These are phyloP conservation scores for Trichocladium uniseriatum DNA, from an alignment of 495 filamentous ascomycete species.

Conservation along the genomic window DNA sequence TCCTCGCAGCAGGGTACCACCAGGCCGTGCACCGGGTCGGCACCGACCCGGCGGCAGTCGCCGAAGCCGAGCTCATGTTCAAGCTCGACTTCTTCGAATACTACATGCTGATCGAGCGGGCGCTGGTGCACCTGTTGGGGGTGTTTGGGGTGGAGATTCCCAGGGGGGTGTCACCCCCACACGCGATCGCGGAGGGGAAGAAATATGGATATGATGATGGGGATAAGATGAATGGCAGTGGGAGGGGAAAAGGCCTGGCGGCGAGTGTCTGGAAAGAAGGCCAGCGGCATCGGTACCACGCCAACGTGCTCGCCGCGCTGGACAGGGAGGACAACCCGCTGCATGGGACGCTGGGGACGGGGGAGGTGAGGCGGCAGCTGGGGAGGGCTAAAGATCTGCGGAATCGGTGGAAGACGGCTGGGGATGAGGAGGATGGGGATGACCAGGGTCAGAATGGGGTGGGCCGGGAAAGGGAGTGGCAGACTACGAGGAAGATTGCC, in stretches of 20 bases:
- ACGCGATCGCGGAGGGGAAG: too few relatives aligned
- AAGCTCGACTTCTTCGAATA: slow-evolving; percentile 64
- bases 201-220: too few relatives aligned
- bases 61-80: slow-evolving; percentile 53
- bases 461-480: slow-evolving; percentile 21
- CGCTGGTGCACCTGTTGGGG: slow-evolving; percentile 49
- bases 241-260: not conserved
- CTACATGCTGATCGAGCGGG: slow-evolving; percentile 57
- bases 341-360: slow-evolving; percentile 39
- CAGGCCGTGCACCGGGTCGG: slow-evolving; percentile 31
- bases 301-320: slow-evolving; percentile 52
- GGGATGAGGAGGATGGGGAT: slow-evolving; percentile 32
- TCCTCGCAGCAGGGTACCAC: slow-evolving; percentile 45
- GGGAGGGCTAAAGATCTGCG: slow-evolving; percentile 52
- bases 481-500: slow-evolving; percentile 15
- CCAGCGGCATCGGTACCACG: slow-evolving; percentile 48
- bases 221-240: too few relatives aligned
- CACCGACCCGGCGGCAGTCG: slow-evolving; percentile 11
- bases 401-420: slow-evolving; percentile 59
- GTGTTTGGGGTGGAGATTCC: slow-evolving; percentile 46
- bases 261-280: not conserved
- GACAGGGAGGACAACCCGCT: slow-evolving; percentile 43
- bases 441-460: slow-evolving; percentile 10
- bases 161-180: slow-evolving; percentile 2
- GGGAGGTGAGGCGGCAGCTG: slow-evolving; percentile 41